Percentiles rank a stretch among this genome's conserved stretches.
phyloP scores from a whole-genome alignment of 495 filamentous ascomycete species.

The Penicillium salamii region DNA sequence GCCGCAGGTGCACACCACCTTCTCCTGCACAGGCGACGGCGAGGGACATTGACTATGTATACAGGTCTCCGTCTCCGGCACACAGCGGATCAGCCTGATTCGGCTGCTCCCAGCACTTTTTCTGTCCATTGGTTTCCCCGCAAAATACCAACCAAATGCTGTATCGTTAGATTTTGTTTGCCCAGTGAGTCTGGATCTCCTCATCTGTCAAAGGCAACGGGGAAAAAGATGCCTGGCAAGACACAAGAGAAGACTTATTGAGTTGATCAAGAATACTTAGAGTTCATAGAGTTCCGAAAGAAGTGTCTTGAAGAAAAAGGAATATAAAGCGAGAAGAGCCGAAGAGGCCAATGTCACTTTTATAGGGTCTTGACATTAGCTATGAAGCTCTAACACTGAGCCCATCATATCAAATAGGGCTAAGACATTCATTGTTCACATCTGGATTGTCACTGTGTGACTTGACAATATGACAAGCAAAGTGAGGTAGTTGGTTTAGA shows the following conservation, averaged over 20 bases:
- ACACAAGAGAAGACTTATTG: background rate
- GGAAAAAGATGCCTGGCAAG: background rate
- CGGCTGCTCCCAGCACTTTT: background rate
- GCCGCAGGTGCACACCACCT: background rate
- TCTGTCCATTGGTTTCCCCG: constrained; percentile 1
- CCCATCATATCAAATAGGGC: constrained; percentile 3
- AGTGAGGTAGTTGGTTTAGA: background rate
- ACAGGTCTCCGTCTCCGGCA: background rate
- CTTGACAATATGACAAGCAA: background rate
- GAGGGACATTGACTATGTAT: constrained; percentile 3
- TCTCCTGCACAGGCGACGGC: background rate
- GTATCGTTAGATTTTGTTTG: background rate
- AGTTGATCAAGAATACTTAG: background rate
- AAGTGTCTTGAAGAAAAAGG: constrained; percentile 5
- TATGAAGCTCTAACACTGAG: constrained; percentile 2
- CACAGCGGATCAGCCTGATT: constrained; percentile 1
- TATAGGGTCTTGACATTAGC: constrained; percentile 1
- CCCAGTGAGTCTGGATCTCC: constrained; percentile 3
- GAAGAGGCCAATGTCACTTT: background rate
- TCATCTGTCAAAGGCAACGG: background rate
- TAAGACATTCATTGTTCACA: constrained; percentile 1
- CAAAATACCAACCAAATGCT: constrained; percentile 3
- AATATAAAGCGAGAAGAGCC: constrained; percentile 1
- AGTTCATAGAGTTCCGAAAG: background rate
- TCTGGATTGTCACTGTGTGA: background rate